A percentile compares a stretch with the other conserved stretches of the same genome.
phyloP scores from a whole-genome alignment of 495 filamentous ascomycete species.

The Talaromyces adpressus region DNA sequence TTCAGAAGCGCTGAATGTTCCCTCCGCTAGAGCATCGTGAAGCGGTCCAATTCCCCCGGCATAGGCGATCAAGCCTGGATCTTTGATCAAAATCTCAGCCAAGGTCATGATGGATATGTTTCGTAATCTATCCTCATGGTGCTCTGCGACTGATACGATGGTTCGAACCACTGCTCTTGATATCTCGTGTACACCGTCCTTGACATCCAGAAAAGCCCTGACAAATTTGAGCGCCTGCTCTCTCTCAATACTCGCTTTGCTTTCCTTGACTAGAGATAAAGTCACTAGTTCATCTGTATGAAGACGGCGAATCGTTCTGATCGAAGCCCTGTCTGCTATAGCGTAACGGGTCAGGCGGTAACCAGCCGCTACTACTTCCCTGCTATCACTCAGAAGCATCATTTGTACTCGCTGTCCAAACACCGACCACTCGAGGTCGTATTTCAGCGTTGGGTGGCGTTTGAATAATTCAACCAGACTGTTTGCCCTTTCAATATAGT shows the following conservation, averaged over 20 bases:
- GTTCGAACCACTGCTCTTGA: slow-evolving; percentile 79
- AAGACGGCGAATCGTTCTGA: slow-evolving; percentile 77
- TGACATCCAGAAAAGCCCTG: slow-evolving; percentile 90
- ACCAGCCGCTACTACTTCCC: slow-evolving; percentile 90
- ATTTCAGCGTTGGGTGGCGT: slow-evolving; percentile 84
- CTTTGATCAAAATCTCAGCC: slow-evolving; percentile 81
- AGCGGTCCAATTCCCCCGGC: slow-evolving; percentile 77
- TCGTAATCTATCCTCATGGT: slow-evolving; percentile 76
- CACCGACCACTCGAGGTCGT: slow-evolving; percentile 89
- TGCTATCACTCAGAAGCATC: slow-evolving; percentile 90
- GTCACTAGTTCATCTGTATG: slow-evolving; percentile 92
- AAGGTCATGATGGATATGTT: slow-evolving; percentile 89
- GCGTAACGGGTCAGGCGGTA: slow-evolving; percentile 92
- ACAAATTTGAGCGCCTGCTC: slow-evolving; percentile 98
- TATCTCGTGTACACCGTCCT: slow-evolving; percentile 83
- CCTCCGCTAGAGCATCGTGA: slow-evolving; percentile 80
- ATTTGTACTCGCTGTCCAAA: slow-evolving; percentile 90
- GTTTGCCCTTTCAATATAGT: slow-evolving; percentile 90
- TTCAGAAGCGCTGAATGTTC: slow-evolving; percentile 85
- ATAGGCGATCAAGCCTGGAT: slow-evolving; percentile 68
- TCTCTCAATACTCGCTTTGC: slow-evolving; percentile 90
- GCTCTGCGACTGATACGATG: slow-evolving; percentile 84
- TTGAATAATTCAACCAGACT: slow-evolving; percentile 89
- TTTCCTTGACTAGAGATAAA: slow-evolving; percentile 85
- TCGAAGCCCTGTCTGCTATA: slow-evolving; percentile 82